These are phyloP conservation scores for Calvatia gigantea DNA, from an alignment of 768 basidiomycete genomes.

Conservation along the genomic window DNA sequence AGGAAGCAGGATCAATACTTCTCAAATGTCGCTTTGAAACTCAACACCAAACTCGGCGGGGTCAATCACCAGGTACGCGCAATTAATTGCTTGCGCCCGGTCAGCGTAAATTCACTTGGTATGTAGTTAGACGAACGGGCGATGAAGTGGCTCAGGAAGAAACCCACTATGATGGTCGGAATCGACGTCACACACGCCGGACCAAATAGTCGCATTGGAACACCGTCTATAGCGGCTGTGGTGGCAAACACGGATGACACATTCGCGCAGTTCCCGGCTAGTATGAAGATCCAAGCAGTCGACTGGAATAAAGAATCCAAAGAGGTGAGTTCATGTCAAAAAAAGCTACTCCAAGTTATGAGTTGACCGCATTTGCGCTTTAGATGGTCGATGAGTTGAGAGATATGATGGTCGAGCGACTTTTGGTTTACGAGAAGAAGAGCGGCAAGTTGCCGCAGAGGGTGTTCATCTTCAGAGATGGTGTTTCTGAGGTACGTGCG, in stretches of 20 bases:
- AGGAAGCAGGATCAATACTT: slow-evolving; percentile 76
- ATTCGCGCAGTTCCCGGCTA: slow-evolving; percentile 78
- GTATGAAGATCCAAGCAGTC: slow-evolving; percentile 54
- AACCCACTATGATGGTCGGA: slow-evolving; percentile 79
- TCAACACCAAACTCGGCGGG: slow-evolving; percentile 82
- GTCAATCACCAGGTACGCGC: slow-evolving; percentile 58
- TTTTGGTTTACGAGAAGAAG: slow-evolving; percentile 52
- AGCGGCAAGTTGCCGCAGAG: slow-evolving; percentile 61
- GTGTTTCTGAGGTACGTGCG: slow-evolving; percentile 65
- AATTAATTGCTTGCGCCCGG: neutral
- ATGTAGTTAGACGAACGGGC: slow-evolving; percentile 47
- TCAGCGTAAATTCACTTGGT: neutral
- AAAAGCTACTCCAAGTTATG: neutral
- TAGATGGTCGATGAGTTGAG: slow-evolving; percentile 71
- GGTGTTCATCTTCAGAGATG: slow-evolving; percentile 74
- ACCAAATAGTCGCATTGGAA: slow-evolving; percentile 60
- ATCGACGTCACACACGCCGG: slow-evolving; percentile 84
- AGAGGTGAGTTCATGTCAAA: slow-evolving; percentile 28
- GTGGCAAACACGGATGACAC: slow-evolving; percentile 69
- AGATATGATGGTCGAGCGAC: slow-evolving; percentile 69
- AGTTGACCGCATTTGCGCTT: neutral
- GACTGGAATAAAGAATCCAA: slow-evolving; percentile 35
- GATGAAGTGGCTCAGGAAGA: slow-evolving; percentile 62
- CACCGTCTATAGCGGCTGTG: slow-evolving; percentile 81
- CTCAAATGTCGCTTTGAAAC: slow-evolving; percentile 77